Evolutionary conservation across 192 early-diverging fungal species (phyloP).

Genomic region (Piromyces finnis): DNA sequence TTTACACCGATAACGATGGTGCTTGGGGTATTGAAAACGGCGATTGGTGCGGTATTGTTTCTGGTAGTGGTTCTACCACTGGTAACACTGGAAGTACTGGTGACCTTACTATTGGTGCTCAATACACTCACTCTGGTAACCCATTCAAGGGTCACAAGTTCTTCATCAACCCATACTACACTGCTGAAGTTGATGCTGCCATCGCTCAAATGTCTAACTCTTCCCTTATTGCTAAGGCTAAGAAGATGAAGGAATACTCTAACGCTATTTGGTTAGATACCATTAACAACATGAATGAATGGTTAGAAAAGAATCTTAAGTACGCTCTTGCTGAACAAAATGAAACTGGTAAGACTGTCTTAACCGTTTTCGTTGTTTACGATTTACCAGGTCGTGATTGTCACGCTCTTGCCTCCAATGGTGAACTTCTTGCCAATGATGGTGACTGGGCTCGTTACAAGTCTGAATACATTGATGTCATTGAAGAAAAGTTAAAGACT

Average conservation of each 20-base stretch:
- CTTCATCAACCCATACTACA: not conserved
- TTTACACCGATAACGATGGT: not conserved
- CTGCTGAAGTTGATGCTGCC: not conserved
- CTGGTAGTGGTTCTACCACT: too few relatives aligned
- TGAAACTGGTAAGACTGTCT: not conserved
- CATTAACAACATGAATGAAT: not conserved
- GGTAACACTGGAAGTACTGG: too few relatives aligned
- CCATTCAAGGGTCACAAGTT: not conserved
- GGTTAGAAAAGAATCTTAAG: not conserved
- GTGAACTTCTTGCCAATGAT: constrained; percentile 11
- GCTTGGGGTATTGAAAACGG: not conserved
- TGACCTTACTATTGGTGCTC: not conserved
- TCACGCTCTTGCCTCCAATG: constrained; percentile 18
- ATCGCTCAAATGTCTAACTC: not conserved
- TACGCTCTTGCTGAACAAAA: not conserved
- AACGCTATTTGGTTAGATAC: not conserved
- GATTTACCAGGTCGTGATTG: constrained; percentile 30
- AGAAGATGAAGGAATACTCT: not conserved
- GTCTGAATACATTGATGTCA: constrained; percentile 16
- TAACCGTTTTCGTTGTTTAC: constrained; percentile 16
- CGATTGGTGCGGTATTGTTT: not conserved
- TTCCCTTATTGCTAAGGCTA: not conserved
- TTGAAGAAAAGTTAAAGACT: not conserved
- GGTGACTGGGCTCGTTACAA: constrained; percentile 13
- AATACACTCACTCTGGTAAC: not conserved